Base-by-base conservation (phyloP, 2,329 filamentous ascomycete genomes). In the Thyridium curvatum region DNA sequence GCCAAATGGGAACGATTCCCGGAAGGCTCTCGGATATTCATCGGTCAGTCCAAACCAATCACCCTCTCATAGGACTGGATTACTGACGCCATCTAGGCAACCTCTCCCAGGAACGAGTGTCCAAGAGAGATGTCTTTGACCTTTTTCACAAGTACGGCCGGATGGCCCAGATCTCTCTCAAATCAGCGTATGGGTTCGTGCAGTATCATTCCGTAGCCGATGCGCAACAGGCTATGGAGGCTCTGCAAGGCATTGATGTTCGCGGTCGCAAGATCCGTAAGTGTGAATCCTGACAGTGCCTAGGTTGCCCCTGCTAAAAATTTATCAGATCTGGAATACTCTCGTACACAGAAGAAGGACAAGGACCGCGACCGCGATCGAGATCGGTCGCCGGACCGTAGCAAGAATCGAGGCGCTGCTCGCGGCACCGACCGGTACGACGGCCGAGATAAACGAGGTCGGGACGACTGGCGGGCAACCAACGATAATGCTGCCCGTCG, bases 171-270 rank as follows among this genome's bases (percentile, higher is more conserved):
- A 93, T 97, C 43, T 94, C 89, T 1, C 87, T 97, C 51, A 97
- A 97, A 61, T 89, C 93, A 48, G 90, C 90, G 2, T 97, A 95
- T 61, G 93, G 93, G 2, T 98, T 97, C 56, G 89, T 97, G 29
- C 93, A 97, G 58, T 98, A 94, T 49, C 74, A 95, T 48, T 82
- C 87, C 21, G 67, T 81, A 4, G 71, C 75, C 3, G 83, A 91
- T 53, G 94, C 89, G 47, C 71, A 76, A 41, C 71, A 72, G 34
- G 91, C 91, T 4, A 74, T 97, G 50, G 72, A 84, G 29, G 73
- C 74, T 29, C 80, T 96, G 44, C 87, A 97, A 61, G 88, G 86
- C 9, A 76, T 79, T 31, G 77, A 88, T 46, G 79, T 97, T 30
- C 79, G 86, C 54, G 91, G 90, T n/a, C 83, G 90, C 47, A 89